Conservation (phyloP, 805 yeast genomes). For the Candida vartiovaarae region DNA sequence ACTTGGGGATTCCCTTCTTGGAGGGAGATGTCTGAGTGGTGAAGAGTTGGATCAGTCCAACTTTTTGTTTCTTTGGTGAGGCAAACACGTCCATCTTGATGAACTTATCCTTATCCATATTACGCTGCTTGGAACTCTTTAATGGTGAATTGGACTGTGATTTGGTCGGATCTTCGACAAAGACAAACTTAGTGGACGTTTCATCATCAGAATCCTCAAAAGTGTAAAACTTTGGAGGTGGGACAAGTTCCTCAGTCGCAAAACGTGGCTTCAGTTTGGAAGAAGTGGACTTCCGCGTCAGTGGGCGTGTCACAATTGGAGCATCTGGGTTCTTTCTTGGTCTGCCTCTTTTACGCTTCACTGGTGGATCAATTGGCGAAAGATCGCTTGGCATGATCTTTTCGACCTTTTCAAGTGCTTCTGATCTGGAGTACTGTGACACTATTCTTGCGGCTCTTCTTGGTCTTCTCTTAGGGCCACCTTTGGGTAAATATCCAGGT, state of each 20-base stretch:
- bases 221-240: background rate
- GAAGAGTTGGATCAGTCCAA: conserved; percentile 19
- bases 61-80: conserved; percentile 23
- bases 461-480: too few species aligned
- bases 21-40: conserved; percentile 21
- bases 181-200: background rate
- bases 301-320: background rate
- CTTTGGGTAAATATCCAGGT: too few species aligned
- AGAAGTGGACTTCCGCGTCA: background rate
- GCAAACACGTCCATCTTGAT: conserved; percentile 19
- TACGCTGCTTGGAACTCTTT: background rate
- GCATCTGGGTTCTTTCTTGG: conserved; percentile 1
- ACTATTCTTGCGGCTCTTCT: too few species aligned
- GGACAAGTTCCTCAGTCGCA: background rate
- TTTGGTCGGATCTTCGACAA: background rate
- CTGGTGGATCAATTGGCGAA: background rate
- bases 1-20: conserved; percentile 26
- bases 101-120: conserved; percentile 1
- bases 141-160: background rate
- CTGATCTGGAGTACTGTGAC: background rate
- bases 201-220: background rate
- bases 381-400: background rate
- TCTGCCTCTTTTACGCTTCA: conserved; percentile 2
- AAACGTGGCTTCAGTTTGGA: background rate
- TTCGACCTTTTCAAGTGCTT: background rate